Evolutionary conservation across 148 eudicot genomes (phyloP), one percentile per base, ranked within the genome.

Genomic region (Vaccinium vitisidaea): DNA sequence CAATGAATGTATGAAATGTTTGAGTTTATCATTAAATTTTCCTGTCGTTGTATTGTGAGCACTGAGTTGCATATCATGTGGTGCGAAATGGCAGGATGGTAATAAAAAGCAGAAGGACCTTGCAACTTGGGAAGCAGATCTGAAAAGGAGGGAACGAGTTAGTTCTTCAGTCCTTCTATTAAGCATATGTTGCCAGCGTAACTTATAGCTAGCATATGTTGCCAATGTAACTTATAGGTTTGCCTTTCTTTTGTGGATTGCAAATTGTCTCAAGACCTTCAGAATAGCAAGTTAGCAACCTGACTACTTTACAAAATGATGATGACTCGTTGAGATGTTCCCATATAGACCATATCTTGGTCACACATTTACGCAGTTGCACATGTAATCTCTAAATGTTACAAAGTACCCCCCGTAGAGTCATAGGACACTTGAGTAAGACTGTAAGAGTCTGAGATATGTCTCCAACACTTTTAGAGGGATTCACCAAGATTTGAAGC

Each of bases 71-170:
- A 21, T 74, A 76, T 85, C 30, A 56, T 83, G 70, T 75, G 80
- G 63, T 61, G 56, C 75, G 13, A 80, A 80, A 54, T 77, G 90
- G 79, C 91, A 97, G 99, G 98, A 92, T 88, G 61, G 92, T 21
- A 95, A 88, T 87, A 93, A 91, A 80, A 94, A 89, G 84, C 94
- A 91, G 88, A 88, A 84, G 85, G 92, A 93, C 84, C 87, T 93
- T 88, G 84, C 95, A 39, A 83, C 88, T 80, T 93, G 95, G 93
- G 95, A 93, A 79, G 90, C 92, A 79, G 90, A 91, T 87, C 89
- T 91, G 77, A 93, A 56, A 86, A 93, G 93, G 83, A 91, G 86
- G 83, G 95, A 93, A 89, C 79, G 80, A 87, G 95, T 93, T 85
- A 84, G 92, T 91, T 70, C 85, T 61, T 16, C 19, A 10, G 23